A percentile compares a stretch with the other conserved stretches of the same genome.
Evolutionary conservation across 2,329 filamentous ascomycete genomes (phyloP).

Genomic region (Dichotomopilus funicola): DNA sequence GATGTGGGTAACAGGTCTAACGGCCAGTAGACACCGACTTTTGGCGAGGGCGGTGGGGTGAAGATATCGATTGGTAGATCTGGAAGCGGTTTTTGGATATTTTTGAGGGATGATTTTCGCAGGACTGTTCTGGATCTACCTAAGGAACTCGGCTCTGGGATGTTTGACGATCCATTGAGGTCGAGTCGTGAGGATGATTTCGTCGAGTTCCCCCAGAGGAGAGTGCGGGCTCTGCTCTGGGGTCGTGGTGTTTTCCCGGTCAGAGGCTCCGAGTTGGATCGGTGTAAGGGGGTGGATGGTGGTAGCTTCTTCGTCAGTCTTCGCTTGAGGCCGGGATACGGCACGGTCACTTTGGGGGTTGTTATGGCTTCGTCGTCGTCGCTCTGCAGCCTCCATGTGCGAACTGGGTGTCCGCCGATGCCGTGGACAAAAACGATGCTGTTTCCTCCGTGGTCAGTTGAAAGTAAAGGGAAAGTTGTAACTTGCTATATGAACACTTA

Average conservation of each 20-base stretch:
- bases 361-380: slow-evolving; percentile 11
- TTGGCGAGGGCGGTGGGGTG: neutral
- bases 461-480: neutral
- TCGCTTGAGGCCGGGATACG: slow-evolving; percentile 10
- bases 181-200: slow-evolving; percentile 22
- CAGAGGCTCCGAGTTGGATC: slow-evolving; percentile 23
- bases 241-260: slow-evolving; percentile 9
- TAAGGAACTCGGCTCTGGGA: neutral
- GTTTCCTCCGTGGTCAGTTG: neutral
- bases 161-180: slow-evolving; percentile 12
- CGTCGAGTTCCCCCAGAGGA: slow-evolving; percentile 23
- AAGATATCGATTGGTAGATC: slow-evolving; percentile 4
- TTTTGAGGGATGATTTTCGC: slow-evolving; percentile 24
- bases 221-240: slow-evolving; percentile 9
- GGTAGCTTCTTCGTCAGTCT: slow-evolving; percentile 17
- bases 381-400: slow-evolving; percentile 24
- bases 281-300: slow-evolving; percentile 11
- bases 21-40: slow-evolving; percentile 27
- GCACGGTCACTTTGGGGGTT: slow-evolving; percentile 12
- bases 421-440: neutral
- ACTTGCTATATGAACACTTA: slow-evolving; percentile 15
- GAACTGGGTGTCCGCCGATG: slow-evolving; percentile 27
- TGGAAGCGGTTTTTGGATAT: slow-evolving; percentile 16
- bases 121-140: slow-evolving; percentile 15
- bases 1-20: slow-evolving; percentile 28